These are phyloP conservation scores for Aphanomyces invadans DNA, from an alignment of 352 stramenopile species.

Conservation along the genomic window DNA sequence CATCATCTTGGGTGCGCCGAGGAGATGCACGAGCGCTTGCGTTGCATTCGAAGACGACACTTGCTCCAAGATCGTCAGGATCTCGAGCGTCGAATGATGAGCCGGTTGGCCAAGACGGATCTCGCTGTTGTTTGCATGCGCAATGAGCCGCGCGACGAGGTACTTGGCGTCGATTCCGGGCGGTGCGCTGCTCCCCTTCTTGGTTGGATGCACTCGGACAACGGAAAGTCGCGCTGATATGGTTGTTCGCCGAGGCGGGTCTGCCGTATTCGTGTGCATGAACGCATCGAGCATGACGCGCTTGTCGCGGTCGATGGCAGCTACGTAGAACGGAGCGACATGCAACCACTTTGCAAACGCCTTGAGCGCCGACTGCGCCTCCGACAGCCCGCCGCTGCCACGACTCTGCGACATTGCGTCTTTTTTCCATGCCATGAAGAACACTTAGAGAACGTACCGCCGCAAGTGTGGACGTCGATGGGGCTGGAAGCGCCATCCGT, in stretches of 20 bases:
- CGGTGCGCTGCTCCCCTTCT: neutral
- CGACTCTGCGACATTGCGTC: too few relatives aligned
- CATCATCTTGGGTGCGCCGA: slow-evolving; percentile 9
- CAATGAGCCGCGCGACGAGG: neutral
- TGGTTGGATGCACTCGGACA: neutral
- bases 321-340: neutral
- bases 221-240: neutral
- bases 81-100: slow-evolving; percentile 15
- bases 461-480: neutral
- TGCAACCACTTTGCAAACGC: slow-evolving; percentile 12
- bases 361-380: neutral
- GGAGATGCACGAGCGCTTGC: neutral
- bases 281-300: neutral
- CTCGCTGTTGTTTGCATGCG: neutral
- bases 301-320: neutral
- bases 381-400: neutral
- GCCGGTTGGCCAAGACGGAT: neutral
- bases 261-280: neutral
- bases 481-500: neutral
- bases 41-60: neutral
- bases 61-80: neutral
- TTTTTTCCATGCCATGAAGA: too few relatives aligned
- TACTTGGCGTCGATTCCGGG: neutral
- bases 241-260: neutral
- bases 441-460: too few relatives aligned